These are phyloP conservation scores for Tricholoma saponaceum DNA, from an alignment of 768 basidiomycete genomes.

Conservation along the genomic window DNA sequence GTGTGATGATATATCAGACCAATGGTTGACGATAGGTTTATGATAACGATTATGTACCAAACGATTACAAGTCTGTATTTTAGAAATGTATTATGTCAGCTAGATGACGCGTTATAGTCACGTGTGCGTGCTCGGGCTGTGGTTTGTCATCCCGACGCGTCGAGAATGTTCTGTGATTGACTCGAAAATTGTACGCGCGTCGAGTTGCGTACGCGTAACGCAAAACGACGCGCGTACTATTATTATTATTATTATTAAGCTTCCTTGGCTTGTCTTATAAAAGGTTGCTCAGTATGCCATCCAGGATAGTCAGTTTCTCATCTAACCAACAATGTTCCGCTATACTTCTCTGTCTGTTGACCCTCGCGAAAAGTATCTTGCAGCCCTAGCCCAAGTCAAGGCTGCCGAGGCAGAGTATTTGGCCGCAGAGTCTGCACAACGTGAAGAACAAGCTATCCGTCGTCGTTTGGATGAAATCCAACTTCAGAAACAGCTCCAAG, in stretches of 20 bases:
- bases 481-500: constrained; percentile 8
- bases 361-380: constrained; percentile 31
- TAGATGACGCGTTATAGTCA: not conserved
- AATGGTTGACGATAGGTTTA: too few relatives aligned
- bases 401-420: constrained; percentile 35
- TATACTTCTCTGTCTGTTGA: constrained; percentile 9
- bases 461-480: constrained; percentile 19
- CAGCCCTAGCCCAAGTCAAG: constrained; percentile 31
- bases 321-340: constrained; percentile 14
- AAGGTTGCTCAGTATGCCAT: not conserved
- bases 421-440: constrained; percentile 26
- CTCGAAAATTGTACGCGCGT: constrained; percentile 13
- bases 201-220: constrained; percentile 10
- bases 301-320: not conserved
- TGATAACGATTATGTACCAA: too few relatives aligned
- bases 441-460: constrained; percentile 28
- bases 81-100: too few relatives aligned
- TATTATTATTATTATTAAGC: too few relatives aligned
- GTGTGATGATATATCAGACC: not conserved
- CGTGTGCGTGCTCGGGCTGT: not conserved
- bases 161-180: constrained; percentile 12
- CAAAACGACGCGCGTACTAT: constrained; percentile 18
- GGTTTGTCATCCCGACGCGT: not conserved
- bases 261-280: constrained; percentile 14
- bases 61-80: not conserved